These are phyloP conservation scores for Monilinia aucupariae DNA, from an alignment of 2,329 filamentous ascomycete genomes.

Conservation along the genomic window DNA sequence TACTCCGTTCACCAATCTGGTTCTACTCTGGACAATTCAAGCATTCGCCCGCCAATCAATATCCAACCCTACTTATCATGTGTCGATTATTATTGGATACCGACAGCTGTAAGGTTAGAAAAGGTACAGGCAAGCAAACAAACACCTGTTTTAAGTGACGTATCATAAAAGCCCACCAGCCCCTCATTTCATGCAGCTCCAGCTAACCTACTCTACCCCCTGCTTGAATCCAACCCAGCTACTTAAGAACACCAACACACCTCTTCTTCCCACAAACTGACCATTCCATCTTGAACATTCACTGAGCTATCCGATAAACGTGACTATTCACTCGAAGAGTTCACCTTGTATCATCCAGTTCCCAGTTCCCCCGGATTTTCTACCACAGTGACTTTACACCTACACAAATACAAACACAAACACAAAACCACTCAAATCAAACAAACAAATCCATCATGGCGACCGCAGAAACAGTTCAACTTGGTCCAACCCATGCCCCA, in stretches of 20 bases:
- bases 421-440: background rate
- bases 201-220: no score
- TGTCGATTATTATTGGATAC: background rate
- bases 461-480: conserved; percentile 46
- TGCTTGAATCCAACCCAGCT: conserved; percentile 6
- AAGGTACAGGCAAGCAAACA: background rate
- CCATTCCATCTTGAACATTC: background rate
- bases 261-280: background rate
- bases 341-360: background rate
- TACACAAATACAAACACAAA: background rate
- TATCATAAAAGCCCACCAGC: no score
- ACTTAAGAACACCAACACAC: background rate
- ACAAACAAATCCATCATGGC: conserved; percentile 25
- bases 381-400: background rate
- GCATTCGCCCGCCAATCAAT: background rate
- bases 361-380: background rate
- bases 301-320: background rate
- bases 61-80: background rate
- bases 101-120: background rate
- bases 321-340: no score
- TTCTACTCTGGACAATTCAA: background rate
- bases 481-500: conserved; percentile 38
- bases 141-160: conserved; percentile 9
- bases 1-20: background rate
- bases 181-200: conserved; percentile 11